Conservation (phyloP, 2,329 filamentous ascomycete genomes). For the Anthostomella pinea region DNA sequence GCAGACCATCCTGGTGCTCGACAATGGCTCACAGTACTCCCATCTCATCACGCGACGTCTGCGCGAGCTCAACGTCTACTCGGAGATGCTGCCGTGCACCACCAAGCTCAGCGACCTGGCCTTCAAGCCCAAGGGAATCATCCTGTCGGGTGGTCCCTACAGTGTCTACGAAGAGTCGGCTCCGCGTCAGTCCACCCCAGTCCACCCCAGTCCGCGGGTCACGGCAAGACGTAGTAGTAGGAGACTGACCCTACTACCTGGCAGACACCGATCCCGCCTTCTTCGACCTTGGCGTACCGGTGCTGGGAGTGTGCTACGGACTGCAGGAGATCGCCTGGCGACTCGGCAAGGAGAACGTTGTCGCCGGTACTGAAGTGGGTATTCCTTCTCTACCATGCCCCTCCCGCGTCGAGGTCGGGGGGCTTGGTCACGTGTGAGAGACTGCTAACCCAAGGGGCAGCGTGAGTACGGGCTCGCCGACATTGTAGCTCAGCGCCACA, state of each 20-base stretch:
- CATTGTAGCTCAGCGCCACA: slow-evolving; percentile 47
- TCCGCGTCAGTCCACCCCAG: slow-evolving; percentile 50
- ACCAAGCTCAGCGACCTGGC: slow-evolving; percentile 73
- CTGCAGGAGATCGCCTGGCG: slow-evolving; percentile 68
- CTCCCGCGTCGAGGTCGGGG: slow-evolving; percentile 12
- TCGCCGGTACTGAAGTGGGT: no score
- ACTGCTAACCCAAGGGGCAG: neutral
- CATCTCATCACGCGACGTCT: slow-evolving; percentile 75
- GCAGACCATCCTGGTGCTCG: slow-evolving; percentile 69
- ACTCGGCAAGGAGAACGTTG: slow-evolving; percentile 61
- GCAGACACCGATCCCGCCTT: slow-evolving; percentile 72
- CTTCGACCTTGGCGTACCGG: slow-evolving; percentile 69
- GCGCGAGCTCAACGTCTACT: slow-evolving; percentile 73
- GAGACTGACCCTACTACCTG: slow-evolving; percentile 14
- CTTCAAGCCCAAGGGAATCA: slow-evolving; percentile 81
- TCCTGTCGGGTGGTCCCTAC: slow-evolving; percentile 69
- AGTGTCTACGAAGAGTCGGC: slow-evolving; percentile 61
- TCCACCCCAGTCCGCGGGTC: no score
- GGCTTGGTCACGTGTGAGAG: neutral
- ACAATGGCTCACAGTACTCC: slow-evolving; percentile 66
- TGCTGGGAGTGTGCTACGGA: slow-evolving; percentile 61
- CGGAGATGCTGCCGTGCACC: slow-evolving; percentile 85
- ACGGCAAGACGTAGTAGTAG: no score
- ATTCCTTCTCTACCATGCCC: no score
- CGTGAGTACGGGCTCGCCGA: slow-evolving; percentile 68